Evolutionary conservation across 441 rosid species (phyloP).

Genomic region (Corymbia calophylla): DNA sequence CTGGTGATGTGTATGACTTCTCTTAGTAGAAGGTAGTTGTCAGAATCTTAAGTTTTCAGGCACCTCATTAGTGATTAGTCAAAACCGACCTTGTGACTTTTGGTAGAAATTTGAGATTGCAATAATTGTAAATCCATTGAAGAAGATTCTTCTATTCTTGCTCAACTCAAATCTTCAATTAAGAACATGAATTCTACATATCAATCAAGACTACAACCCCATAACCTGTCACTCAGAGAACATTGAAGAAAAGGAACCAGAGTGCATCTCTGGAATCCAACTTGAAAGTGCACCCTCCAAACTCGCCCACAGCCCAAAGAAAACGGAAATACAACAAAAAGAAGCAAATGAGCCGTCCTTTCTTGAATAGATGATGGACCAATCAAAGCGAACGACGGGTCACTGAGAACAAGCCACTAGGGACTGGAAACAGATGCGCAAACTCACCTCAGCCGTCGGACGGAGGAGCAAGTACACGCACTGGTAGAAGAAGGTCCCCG

Average conservation of each 20-base stretch:
- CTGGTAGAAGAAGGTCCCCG: slow-evolving; percentile 76
- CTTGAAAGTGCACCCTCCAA: not conserved
- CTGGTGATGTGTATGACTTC: not conserved
- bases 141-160: not conserved
- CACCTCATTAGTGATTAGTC: not conserved
- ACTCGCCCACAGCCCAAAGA: not conserved
- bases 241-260: not conserved
- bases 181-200: not conserved
- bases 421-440: not conserved
- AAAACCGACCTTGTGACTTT: not conserved
- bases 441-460: slow-evolving; percentile 53
- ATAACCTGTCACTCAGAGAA: not conserved
- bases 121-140: not conserved
- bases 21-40: not conserved
- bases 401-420: not conserved
- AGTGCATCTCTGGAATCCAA: not conserved
- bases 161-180: fast-evolving
- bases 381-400: not conserved
- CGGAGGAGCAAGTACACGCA: slow-evolving; percentile 64
- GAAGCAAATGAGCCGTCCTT: not conserved
- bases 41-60: not conserved
- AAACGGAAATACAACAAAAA: not conserved
- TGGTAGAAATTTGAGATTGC: not conserved
- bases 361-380: not conserved
- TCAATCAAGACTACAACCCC: not conserved